Percentiles rank a stretch among this genome's conserved stretches.
These are phyloP conservation scores for Oehlia diaphana DNA, from an alignment of 192 early-diverging fungal species.

Conservation along the genomic window DNA sequence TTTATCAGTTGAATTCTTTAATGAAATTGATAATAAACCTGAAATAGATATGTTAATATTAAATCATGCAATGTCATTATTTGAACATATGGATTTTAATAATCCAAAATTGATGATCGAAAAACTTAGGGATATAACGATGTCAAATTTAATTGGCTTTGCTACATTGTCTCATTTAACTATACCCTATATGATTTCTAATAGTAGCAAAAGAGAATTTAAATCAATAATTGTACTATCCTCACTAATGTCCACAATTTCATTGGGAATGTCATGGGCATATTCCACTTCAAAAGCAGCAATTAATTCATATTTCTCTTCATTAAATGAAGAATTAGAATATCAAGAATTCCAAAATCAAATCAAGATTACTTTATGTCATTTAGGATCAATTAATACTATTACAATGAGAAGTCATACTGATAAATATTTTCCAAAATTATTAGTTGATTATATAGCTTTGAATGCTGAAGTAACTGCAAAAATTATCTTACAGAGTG, in stretches of 20 bases:
- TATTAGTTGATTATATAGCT: not conserved
- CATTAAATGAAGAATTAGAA: constrained; percentile 1
- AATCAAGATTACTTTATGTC: not conserved
- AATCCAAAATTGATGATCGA: not conserved
- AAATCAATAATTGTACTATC: not conserved
- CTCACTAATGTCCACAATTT: not conserved
- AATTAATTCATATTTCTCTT: constrained; percentile 14
- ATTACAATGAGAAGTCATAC: not conserved
- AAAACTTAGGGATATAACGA: not conserved
- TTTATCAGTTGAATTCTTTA: not conserved
- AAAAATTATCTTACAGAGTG: not conserved
- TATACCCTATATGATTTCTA: constrained; percentile 6
- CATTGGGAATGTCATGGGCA: constrained; percentile 18
- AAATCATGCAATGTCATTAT: not conserved
- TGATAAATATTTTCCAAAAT: not conserved
- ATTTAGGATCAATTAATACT: constrained; percentile 11
- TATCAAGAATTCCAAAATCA: not conserved
- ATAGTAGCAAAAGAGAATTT: not conserved
- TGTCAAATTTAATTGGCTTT: constrained; percentile 14
- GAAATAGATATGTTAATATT: constrained; percentile 16
- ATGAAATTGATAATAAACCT: not conserved
- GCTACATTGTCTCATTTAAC: not conserved
- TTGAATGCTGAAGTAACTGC: not conserved
- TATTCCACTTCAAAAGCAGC: constrained; percentile 6
- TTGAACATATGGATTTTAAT: not conserved